Evolutionary conservation across 179 eudicot species (phyloP).

Genomic region (Spergularia azorica): DNA sequence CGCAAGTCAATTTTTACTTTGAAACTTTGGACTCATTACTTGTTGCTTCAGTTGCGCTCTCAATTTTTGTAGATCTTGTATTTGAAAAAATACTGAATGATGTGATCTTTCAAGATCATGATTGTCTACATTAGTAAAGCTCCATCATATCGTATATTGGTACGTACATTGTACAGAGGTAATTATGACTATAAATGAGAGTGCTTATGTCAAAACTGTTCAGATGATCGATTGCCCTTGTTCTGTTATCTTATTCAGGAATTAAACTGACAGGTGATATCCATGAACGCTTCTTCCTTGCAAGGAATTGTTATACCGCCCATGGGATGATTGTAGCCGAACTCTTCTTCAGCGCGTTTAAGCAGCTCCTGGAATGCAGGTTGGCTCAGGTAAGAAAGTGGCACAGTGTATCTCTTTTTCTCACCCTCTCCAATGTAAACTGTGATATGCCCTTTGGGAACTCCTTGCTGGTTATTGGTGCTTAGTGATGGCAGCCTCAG

Average conservation of each 20-base stretch:
- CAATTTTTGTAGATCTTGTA: neutral
- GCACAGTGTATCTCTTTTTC: conserved; percentile 50
- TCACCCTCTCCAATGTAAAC: conserved; percentile 49
- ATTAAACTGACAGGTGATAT: conserved; percentile 29
- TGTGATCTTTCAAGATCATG: neutral
- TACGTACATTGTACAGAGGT: neutral
- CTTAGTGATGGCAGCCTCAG: conserved; percentile 40
- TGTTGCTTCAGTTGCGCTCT: neutral
- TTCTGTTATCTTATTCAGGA: neutral
- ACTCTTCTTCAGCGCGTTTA: conserved; percentile 52
- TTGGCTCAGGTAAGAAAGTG: conserved; percentile 47
- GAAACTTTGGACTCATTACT: neutral
- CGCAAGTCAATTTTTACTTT: neutral
- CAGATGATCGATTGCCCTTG: no score
- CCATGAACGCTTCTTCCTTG: conserved; percentile 36
- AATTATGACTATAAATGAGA: neutral
- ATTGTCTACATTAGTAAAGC: neutral
- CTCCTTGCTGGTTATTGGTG: conserved; percentile 39
- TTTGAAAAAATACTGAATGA: neutral
- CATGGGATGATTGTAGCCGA: conserved; percentile 48
- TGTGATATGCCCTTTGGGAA: conserved; percentile 54
- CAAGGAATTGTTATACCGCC: conserved; percentile 54
- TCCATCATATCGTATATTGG: neutral
- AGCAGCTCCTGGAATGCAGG: conserved; percentile 54
- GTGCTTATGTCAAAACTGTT: conserved; percentile 3